Percentiles rank a stretch among this genome's conserved stretches.
Evolutionary conservation across 768 basidiomycete species (phyloP).

Genomic region (Agaricus blazei): DNA sequence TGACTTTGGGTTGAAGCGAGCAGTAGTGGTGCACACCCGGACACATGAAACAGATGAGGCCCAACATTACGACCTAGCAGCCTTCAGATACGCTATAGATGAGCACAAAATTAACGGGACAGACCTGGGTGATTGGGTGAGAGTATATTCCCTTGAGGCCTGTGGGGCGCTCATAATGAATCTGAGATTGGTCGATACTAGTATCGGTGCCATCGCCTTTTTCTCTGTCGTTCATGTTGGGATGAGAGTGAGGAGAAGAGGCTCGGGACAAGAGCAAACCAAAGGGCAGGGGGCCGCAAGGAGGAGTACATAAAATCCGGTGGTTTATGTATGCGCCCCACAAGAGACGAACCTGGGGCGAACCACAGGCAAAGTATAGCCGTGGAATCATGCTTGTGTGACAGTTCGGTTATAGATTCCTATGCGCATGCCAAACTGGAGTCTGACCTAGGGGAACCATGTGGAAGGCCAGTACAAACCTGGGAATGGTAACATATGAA

Average conservation of each 20-base stretch:
- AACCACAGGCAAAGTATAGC: too few relatives aligned
- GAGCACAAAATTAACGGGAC: background rate
- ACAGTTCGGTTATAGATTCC: too few relatives aligned
- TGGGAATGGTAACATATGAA: too few relatives aligned
- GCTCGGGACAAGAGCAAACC: slow-evolving; percentile 1
- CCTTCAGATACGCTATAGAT: too few relatives aligned
- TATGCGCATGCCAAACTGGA: too few relatives aligned
- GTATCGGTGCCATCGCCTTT: slow-evolving; percentile 18
- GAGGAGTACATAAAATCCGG: background rate
- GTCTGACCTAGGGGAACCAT: too few relatives aligned
- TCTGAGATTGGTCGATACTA: slow-evolving; percentile 19
- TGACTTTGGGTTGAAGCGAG: background rate
- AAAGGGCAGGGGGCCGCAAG: background rate
- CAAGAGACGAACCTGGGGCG: background rate
- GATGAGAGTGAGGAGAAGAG: background rate
- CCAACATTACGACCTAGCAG: slow-evolving; percentile 45
- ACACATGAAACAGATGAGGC: slow-evolving; percentile 55
- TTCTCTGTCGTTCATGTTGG: slow-evolving; percentile 4
- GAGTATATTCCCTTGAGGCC: slow-evolving; percentile 55
- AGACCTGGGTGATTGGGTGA: slow-evolving; percentile 47
- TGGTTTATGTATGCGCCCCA: background rate
- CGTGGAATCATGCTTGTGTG: too few relatives aligned
- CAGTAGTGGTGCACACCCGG: background rate
- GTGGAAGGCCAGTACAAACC: too few relatives aligned
- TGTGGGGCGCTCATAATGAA: slow-evolving; percentile 42